These are phyloP conservation scores for Malassezia obtusa DNA, from an alignment of 1,284 basidiomycete species.

Conservation along the genomic window DNA sequence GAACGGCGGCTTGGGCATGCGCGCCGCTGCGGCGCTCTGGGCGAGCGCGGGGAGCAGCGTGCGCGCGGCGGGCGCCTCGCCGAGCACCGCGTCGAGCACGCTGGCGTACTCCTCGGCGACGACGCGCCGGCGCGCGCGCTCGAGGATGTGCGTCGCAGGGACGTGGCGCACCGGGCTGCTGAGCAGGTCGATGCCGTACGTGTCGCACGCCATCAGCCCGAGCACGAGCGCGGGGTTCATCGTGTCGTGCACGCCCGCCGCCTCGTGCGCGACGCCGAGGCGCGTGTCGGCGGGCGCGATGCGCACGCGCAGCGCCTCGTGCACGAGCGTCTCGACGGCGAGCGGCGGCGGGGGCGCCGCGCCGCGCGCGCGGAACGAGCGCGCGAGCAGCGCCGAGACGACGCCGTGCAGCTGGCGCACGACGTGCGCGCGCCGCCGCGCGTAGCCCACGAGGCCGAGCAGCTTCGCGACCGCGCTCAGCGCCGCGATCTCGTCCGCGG, in stretches of 20 bases:
- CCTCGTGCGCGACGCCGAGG: background rate
- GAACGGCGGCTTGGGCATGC: slow-evolving; percentile 50
- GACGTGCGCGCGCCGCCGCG: slow-evolving; percentile 32
- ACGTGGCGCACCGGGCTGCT: slow-evolving; percentile 27
- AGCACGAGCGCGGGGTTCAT: slow-evolving; percentile 31
- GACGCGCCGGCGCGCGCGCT: slow-evolving; percentile 25
- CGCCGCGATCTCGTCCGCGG: slow-evolving; percentile 37
- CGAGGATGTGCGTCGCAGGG: slow-evolving; percentile 32
- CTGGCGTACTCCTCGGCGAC: slow-evolving; percentile 10
- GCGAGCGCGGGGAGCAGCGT: slow-evolving; percentile 7
- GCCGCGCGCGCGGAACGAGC: slow-evolving; percentile 6
- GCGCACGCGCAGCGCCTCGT: slow-evolving; percentile 2
- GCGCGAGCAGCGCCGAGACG: slow-evolving; percentile 27
- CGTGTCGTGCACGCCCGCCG: background rate
- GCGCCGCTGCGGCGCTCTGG: background rate
- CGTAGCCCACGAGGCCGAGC: slow-evolving; percentile 39
- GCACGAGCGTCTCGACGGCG: background rate
- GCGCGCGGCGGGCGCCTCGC: background rate
- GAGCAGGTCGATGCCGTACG: slow-evolving; percentile 40
- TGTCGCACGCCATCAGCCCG: slow-evolving; percentile 41
- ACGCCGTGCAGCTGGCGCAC: slow-evolving; percentile 32
- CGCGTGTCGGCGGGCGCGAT: background rate
- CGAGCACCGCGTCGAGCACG: background rate
- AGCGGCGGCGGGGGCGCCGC: background rate
- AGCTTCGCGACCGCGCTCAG: slow-evolving; percentile 31